Conservation (phyloP, 1,139 yeast genomes). For the Suhomyces bribrorum region DNA sequence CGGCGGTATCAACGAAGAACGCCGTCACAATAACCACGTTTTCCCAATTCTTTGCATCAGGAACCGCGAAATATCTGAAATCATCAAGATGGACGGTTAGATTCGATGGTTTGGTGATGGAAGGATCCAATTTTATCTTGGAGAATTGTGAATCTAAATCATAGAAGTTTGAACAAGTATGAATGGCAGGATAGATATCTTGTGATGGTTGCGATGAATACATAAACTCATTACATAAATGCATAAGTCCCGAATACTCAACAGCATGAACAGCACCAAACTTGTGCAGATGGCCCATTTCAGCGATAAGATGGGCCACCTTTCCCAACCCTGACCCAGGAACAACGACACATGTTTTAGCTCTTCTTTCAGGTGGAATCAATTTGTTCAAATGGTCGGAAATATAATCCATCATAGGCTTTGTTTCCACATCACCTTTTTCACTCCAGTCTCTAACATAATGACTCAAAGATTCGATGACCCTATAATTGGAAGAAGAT, state of each 20-base stretch:
- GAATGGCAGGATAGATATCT: slow-evolving; percentile 63
- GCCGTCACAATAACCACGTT: slow-evolving; percentile 65
- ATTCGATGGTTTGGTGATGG: slow-evolving; percentile 42
- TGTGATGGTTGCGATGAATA: slow-evolving; percentile 26
- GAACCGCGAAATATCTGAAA: slow-evolving; percentile 54
- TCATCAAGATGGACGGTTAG: slow-evolving; percentile 61
- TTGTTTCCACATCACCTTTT: slow-evolving; percentile 46
- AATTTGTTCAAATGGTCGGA: slow-evolving; percentile 28
- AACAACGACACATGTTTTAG: slow-evolving; percentile 52
- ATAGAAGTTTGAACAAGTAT: slow-evolving; percentile 70
- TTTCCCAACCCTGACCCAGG: slow-evolving; percentile 86
- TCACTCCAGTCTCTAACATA: slow-evolving; percentile 72
- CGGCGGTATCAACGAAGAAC: slow-evolving; percentile 86
- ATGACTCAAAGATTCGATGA: slow-evolving; percentile 73
- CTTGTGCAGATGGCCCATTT: slow-evolving; percentile 20
- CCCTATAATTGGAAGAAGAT: slow-evolving; percentile 50
- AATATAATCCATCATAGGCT: slow-evolving; percentile 56
- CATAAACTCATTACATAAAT: slow-evolving; percentile 57
- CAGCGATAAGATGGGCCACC: slow-evolving; percentile 62
- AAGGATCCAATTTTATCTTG: slow-evolving; percentile 36
- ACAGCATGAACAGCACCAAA: slow-evolving; percentile 61
- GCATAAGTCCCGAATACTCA: slow-evolving; percentile 75
- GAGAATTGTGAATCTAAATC: slow-evolving; percentile 55
- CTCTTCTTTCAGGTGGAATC: slow-evolving; percentile 25
- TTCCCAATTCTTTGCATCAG: slow-evolving; percentile 31